Conservation (phyloP, 2,329 filamentous ascomycete species). For the Amesomyces nigricolor region DNA sequence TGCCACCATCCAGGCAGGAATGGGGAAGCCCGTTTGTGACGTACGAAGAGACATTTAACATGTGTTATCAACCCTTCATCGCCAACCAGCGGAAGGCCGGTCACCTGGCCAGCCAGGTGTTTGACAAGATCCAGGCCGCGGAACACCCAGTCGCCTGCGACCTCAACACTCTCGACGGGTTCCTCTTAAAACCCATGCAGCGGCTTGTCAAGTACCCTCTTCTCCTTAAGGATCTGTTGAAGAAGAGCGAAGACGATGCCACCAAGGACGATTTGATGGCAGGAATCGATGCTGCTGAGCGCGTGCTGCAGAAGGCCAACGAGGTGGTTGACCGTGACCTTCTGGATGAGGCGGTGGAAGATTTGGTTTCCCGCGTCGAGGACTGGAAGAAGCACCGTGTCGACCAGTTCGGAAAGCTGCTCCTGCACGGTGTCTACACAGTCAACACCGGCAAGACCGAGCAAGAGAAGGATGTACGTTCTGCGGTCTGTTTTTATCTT, state of each 20-base stretch:
- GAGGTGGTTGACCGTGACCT: constrained; percentile 86
- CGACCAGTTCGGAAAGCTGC: constrained; percentile 82
- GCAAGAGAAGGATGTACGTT: constrained; percentile 77
- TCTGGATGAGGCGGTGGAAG: constrained; percentile 73
- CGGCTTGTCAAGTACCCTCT: constrained; percentile 91
- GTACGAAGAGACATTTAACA: constrained; percentile 81
- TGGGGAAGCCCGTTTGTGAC: constrained; percentile 91
- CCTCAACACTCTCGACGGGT: constrained; percentile 82
- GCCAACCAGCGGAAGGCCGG: constrained; percentile 92
- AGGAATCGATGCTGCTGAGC: constrained; percentile 76
- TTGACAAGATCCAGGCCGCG: constrained; percentile 76
- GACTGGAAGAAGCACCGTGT: constrained; percentile 95
- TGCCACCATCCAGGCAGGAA: constrained; percentile 69
- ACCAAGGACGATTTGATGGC: constrained; percentile 65
- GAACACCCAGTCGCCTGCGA: constrained; percentile 77
- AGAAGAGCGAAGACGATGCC: constrained; percentile 72
- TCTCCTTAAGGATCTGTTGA: constrained; percentile 80
- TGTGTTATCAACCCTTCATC: constrained; percentile 88
- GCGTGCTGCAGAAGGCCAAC: constrained; percentile 79
- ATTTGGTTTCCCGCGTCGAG: constrained; percentile 77
- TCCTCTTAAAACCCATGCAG: constrained; percentile 94
- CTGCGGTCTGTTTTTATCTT: background rate
- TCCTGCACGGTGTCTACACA: constrained; percentile 84
- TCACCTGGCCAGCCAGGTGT: constrained; percentile 73
- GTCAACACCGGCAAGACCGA: constrained; percentile 83